Evolutionary conservation across 2,329 filamentous ascomycete species (phyloP).

Genomic region (Neofusicoccum umdonicola): DNA sequence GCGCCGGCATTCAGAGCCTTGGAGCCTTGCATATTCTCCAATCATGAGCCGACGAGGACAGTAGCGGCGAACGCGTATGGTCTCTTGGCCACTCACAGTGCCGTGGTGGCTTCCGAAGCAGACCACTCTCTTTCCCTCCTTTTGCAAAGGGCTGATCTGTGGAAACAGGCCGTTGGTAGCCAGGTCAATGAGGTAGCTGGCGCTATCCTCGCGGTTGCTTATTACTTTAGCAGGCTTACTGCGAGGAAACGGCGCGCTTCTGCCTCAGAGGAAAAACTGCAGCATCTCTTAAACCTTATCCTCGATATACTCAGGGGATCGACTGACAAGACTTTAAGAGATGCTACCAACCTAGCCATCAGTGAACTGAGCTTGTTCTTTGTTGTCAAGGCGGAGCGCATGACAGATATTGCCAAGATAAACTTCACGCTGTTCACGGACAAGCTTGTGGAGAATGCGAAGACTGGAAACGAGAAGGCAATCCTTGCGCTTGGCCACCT

Average conservation of each 20-base stretch:
- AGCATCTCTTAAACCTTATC: conserved; percentile 44
- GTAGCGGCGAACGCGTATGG: conserved; percentile 71
- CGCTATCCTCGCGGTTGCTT: conserved; percentile 57
- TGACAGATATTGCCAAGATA: conserved; percentile 31
- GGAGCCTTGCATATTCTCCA: conserved; percentile 63
- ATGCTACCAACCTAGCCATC: conserved; percentile 57
- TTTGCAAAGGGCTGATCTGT: conserved; percentile 47
- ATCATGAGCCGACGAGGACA: conserved; percentile 65
- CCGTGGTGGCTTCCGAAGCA: conserved; percentile 42
- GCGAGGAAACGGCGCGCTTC: conserved; percentile 44
- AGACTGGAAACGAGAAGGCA: conserved; percentile 76
- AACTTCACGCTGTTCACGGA: conserved; percentile 54
- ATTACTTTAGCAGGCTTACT: conserved; percentile 55
- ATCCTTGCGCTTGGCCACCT: conserved; percentile 79
- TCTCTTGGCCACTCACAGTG: conserved; percentile 67
- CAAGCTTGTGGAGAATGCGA: conserved; percentile 66
- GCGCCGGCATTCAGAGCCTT: conserved; percentile 48
- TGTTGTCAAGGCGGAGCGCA: conserved; percentile 46
- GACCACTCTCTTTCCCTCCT: conserved; percentile 46
- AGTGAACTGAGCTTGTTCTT: conserved; percentile 62
- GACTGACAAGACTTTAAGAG: conserved; percentile 56
- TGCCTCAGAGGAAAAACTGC: conserved; percentile 35
- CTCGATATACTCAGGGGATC: conserved; percentile 54
- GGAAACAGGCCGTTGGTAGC: conserved; percentile 60
- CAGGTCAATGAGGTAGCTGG: conserved; percentile 60